Percentiles rank a stretch among this genome's conserved stretches.
Evolutionary conservation across 495 filamentous ascomycete genomes (phyloP).

Genomic region (Neurospora sp.): DNA sequence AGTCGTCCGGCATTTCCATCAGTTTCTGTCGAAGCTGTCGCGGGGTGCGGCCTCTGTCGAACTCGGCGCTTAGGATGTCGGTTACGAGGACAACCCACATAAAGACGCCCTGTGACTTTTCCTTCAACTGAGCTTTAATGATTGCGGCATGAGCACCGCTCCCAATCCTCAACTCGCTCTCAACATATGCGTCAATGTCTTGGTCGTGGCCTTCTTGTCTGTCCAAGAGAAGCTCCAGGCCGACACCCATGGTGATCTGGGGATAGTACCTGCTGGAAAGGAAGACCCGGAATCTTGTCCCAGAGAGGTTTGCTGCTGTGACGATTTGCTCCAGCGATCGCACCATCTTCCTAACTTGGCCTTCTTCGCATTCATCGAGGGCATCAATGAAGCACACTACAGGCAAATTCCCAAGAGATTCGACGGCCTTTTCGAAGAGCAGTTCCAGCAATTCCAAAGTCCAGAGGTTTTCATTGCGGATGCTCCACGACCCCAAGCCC

Average conservation of each 20-base stretch:
- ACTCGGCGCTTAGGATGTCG: conserved; percentile 34
- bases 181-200: conserved; percentile 16
- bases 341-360: conserved; percentile 27
- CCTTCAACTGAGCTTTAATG: conserved; percentile 21
- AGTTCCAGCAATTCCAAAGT: conserved; percentile 16
- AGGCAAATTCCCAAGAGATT: conserved; percentile 8
- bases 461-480: conserved; percentile 18
- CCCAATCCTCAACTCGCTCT: conserved; percentile 15
- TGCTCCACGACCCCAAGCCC: too few species aligned
- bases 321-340: conserved; percentile 24
- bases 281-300: conserved; percentile 20
- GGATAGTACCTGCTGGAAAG: conserved; percentile 46
- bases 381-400: conserved; percentile 34
- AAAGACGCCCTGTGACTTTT: conserved; percentile 36
- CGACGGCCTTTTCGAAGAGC: conserved; percentile 21
- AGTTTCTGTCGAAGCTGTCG: conserved; percentile 13
- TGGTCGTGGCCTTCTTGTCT: conserved; percentile 13
- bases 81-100: conserved; percentile 41
- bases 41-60: conserved; percentile 15
- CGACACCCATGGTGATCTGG: conserved; percentile 27
- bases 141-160: conserved; percentile 15
- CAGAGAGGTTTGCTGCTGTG: not conserved
- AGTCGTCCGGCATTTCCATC: conserved; percentile 20
- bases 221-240: conserved; percentile 21
- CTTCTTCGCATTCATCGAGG: conserved; percentile 32